Percentiles rank a stretch among this genome's conserved stretches.
phyloP scores from a whole-genome alignment of 495 filamentous ascomycete genomes.

The Penicillium maclennaniae region DNA sequence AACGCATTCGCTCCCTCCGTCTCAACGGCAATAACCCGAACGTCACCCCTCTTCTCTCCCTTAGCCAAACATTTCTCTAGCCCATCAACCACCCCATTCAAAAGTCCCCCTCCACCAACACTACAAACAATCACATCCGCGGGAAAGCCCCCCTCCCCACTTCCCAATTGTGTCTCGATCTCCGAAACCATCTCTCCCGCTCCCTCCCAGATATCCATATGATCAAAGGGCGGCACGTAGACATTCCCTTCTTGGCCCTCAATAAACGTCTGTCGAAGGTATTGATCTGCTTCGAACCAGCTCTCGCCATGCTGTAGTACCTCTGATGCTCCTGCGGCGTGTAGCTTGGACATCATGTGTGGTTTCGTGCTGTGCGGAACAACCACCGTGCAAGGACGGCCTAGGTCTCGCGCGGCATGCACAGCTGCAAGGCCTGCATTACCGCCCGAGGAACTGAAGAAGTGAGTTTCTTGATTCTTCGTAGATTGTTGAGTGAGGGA shows the following conservation, averaged over 20 bases:
- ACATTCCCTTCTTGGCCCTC: constrained; percentile 53
- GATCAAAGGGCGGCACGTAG: constrained; percentile 74
- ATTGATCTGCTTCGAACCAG: constrained; percentile 75
- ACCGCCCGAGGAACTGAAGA: constrained; percentile 82
- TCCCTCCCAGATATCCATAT: constrained; percentile 75
- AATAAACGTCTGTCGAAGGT: constrained; percentile 59
- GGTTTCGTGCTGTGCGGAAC: constrained; percentile 63
- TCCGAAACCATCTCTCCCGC: constrained; percentile 67
- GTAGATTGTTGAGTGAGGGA: constrained; percentile 37
- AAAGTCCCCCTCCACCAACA: constrained; percentile 83
- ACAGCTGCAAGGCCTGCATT: constrained; percentile 93
- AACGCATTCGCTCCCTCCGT: constrained; percentile 73
- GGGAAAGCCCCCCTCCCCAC: constrained; percentile 19
- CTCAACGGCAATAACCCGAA: constrained; percentile 69
- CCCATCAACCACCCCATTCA: constrained; percentile 71
- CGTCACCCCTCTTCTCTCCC: constrained; percentile 12
- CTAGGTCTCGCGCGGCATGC: constrained; percentile 61
- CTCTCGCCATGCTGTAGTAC: constrained; percentile 68
- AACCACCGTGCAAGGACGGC: constrained; percentile 67
- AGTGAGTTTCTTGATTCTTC: constrained; percentile 51
- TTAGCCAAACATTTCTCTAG: constrained; percentile 44
- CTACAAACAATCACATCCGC: constrained; percentile 71
- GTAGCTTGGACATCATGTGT: constrained; percentile 70
- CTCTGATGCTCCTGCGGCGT: constrained; percentile 55
- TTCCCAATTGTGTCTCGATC: constrained; percentile 52